phyloP scores from a whole-genome alignment of 768 basidiomycete species.

The Podaxis carcinomalis region DNA sequence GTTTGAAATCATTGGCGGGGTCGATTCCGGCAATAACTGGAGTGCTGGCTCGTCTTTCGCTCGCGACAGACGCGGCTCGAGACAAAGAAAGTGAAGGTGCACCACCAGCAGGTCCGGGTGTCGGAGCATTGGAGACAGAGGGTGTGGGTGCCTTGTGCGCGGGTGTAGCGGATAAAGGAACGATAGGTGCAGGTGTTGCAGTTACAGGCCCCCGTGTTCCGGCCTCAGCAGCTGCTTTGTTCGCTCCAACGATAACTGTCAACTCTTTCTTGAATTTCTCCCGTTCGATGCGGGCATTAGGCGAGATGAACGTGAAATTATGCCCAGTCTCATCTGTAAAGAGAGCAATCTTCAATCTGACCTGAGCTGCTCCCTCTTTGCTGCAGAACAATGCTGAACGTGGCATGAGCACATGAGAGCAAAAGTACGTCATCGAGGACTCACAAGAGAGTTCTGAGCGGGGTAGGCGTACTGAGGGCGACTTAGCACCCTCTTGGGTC shows the following conservation, averaged over 20 bases:
- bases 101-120: conserved; percentile 16
- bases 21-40: conserved; percentile 57
- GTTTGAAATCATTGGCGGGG: conserved; percentile 61
- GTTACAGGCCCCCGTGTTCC: conserved; percentile 5
- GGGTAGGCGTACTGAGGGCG: conserved; percentile 59
- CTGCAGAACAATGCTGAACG: conserved; percentile 75
- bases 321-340: conserved; percentile 68
- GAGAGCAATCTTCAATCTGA: conserved; percentile 71
- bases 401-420: conserved; percentile 10
- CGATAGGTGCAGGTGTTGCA: conserved; percentile 18
- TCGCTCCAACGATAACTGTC: conserved; percentile 71
- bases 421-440: conserved; percentile 21
- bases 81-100: conserved; percentile 48
- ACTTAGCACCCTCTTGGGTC: conserved; percentile 69
- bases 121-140: conserved; percentile 23
- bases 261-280: conserved; percentile 81
- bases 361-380: conserved; percentile 78
- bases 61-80: conserved; percentile 59
- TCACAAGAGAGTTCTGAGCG: conserved; percentile 60
- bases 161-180: conserved; percentile 22
- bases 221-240: conserved; percentile 44
- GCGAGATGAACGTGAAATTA: conserved; percentile 76
- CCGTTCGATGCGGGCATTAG: conserved; percentile 64
- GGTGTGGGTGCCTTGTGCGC: conserved; percentile 16
- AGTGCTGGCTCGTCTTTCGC: conserved; percentile 41